A percentile compares a stretch with the other conserved stretches of the same genome.
Evolutionary conservation across 352 stramenopile species (phyloP).

Genomic region (Phytophthora idaei): DNA sequence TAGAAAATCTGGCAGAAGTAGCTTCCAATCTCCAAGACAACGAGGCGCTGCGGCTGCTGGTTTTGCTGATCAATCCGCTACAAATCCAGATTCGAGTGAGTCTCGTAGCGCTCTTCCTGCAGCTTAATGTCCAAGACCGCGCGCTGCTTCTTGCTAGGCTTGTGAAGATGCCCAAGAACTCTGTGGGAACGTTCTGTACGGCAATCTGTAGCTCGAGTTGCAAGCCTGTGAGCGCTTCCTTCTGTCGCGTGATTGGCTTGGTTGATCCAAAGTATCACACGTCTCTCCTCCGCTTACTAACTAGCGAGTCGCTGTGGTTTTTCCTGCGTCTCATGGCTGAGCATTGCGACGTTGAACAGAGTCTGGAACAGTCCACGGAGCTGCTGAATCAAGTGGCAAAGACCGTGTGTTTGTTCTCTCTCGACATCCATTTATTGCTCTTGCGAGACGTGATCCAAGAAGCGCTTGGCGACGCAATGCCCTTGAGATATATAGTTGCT

Average conservation of each 20-base stretch:
- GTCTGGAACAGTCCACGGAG: conserved; percentile 3
- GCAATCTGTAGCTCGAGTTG: conserved; percentile 37
- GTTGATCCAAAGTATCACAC: conserved; percentile 47
- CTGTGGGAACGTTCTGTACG: conserved; percentile 39
- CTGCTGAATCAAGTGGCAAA: conserved; percentile 56
- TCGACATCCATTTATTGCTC: conserved; percentile 40
- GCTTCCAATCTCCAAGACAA: conserved; percentile 43
- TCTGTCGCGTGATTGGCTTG: conserved; percentile 51
- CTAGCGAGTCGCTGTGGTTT: conserved; percentile 47
- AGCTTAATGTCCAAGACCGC: conserved; percentile 39
- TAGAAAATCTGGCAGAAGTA: conserved; percentile 43
- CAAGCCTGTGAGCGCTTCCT: conserved; percentile 37
- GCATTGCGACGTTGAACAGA: conserved; percentile 14
- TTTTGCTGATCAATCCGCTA: conserved; percentile 54
- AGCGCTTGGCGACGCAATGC: conserved; percentile 42
- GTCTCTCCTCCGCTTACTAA: conserved; percentile 46
- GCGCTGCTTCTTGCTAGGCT: conserved; percentile 29
- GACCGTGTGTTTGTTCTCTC: conserved; percentile 39
- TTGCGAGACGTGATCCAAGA: conserved; percentile 53
- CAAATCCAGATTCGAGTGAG: conserved; percentile 41
- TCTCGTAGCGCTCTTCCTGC: conserved; percentile 36
- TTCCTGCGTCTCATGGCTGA: conserved; percentile 52
- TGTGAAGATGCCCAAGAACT: conserved; percentile 53
- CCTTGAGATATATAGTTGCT: conserved; percentile 47
- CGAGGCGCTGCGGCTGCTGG: conserved; percentile 40